phyloP scores from a whole-genome alignment of 352 stramenopile species.

The Phytophthora sp. region DNA sequence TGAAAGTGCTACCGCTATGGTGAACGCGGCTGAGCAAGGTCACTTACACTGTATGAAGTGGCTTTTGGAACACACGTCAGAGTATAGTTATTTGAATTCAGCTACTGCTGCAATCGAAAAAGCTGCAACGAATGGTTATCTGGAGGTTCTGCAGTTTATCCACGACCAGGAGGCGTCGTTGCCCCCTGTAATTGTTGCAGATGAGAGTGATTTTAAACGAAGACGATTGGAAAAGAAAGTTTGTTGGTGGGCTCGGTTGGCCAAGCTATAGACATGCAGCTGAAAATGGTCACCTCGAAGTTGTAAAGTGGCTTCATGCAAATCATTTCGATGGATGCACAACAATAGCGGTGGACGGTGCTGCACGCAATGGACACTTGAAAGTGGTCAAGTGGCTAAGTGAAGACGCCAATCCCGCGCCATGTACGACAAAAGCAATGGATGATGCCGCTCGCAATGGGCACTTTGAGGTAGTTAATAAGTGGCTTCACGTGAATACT shows the following conservation, averaged over 20 bases:
- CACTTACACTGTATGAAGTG: neutral
- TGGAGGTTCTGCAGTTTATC: neutral
- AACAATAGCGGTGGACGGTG: neutral
- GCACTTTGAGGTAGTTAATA: neutral
- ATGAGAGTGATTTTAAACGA: neutral
- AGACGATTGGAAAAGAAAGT: neutral
- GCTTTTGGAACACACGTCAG: neutral
- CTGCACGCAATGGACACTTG: neutral
- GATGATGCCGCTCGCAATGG: neutral
- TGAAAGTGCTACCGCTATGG: neutral
- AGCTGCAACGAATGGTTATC: neutral
- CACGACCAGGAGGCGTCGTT: neutral
- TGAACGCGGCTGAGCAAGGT: neutral
- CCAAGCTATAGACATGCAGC: neutral
- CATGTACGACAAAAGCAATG: neutral
- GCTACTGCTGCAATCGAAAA: neutral
- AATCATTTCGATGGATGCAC: neutral
- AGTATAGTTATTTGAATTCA: neutral
- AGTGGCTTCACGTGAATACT: too few relatives aligned
- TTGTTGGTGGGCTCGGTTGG: neutral
- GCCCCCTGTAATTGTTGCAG: neutral
- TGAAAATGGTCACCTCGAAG: neutral
- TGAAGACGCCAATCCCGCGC: neutral
- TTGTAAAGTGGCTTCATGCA: neutral
- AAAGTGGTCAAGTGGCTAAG: neutral